Conservation (phyloP, 345 rosid species). For the Hibiscus trionum region DNA sequence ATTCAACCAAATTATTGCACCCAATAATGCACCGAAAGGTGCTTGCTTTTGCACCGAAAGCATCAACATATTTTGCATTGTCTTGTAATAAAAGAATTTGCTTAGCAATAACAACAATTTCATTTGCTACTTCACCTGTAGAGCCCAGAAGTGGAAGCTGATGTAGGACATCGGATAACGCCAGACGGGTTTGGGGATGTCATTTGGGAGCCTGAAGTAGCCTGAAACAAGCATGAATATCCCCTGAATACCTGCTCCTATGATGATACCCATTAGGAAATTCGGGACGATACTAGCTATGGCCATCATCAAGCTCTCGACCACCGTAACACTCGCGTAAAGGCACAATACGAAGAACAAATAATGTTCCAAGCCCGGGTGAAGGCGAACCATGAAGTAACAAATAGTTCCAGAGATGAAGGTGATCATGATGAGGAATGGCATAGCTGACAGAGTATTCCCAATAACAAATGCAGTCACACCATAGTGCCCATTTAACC, state of each 20-base stretch:
- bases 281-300: neutral
- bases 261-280: neutral
- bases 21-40: no score
- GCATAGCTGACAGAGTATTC: neutral
- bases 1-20: no score
- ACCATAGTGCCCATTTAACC: neutral
- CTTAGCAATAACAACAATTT: neutral
- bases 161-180: constrained; percentile 91
- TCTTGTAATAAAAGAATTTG: no score
- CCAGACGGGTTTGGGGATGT: constrained; percentile 86
- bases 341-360: neutral
- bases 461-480: neutral
- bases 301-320: neutral
- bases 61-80: neutral
- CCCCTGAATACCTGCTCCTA: neutral
- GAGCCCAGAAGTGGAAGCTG: constrained; percentile 93
- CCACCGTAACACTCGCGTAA: neutral
- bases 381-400: neutral
- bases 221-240: constrained; percentile 77
- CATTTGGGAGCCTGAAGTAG: constrained; percentile 89
- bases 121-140: constrained; percentile 45
- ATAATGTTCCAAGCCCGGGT: neutral
- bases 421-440: neutral
- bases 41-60: no score
- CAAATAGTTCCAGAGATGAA: neutral